phyloP scores from a whole-genome alignment of 2,329 filamentous ascomycete genomes.

The Boeremia lycopersici region DNA sequence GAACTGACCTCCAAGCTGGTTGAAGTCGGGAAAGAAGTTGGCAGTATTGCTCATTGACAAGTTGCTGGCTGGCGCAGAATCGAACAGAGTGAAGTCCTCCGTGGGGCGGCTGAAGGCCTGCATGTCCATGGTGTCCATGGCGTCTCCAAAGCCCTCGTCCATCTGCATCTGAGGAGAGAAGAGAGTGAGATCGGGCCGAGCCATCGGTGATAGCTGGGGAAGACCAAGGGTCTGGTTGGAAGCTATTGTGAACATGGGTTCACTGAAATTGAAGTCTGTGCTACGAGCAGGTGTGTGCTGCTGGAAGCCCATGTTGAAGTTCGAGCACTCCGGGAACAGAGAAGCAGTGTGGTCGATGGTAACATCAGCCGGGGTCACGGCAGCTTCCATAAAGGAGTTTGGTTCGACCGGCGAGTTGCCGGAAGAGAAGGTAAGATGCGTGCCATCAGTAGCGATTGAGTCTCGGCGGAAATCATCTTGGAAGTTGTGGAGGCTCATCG shows the following conservation, averaged over 20 bases:
- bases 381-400: conserved; percentile 50
- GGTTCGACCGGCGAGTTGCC: conserved; percentile 49
- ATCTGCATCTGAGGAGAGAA: conserved; percentile 67
- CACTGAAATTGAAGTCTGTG: conserved; percentile 48
- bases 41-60: conserved; percentile 33
- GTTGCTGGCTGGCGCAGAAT: conserved; percentile 31
- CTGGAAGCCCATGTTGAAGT: conserved; percentile 65
- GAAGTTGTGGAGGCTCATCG: conserved; percentile 34
- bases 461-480: conserved; percentile 46
- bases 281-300: conserved; percentile 57
- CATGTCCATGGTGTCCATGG: conserved; percentile 37
- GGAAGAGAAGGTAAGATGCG: conserved; percentile 48
- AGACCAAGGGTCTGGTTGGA: conserved; percentile 24
- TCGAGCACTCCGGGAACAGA: conserved; percentile 56
- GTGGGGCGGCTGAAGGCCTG: conserved; percentile 41
- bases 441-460: conserved; percentile 45
- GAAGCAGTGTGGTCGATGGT: conserved; percentile 68
- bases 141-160: conserved; percentile 70
- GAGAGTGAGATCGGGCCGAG: conserved; percentile 71
- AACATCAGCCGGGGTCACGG: conserved; percentile 52
- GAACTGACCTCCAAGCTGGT: conserved; percentile 48
- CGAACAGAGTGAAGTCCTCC: conserved; percentile 69
- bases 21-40: conserved; percentile 49
- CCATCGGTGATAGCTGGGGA: conserved; percentile 69
- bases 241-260: conserved; percentile 43